Conservation (phyloP, 768 basidiomycete species). For the Pisolithus microcarpus region DNA sequence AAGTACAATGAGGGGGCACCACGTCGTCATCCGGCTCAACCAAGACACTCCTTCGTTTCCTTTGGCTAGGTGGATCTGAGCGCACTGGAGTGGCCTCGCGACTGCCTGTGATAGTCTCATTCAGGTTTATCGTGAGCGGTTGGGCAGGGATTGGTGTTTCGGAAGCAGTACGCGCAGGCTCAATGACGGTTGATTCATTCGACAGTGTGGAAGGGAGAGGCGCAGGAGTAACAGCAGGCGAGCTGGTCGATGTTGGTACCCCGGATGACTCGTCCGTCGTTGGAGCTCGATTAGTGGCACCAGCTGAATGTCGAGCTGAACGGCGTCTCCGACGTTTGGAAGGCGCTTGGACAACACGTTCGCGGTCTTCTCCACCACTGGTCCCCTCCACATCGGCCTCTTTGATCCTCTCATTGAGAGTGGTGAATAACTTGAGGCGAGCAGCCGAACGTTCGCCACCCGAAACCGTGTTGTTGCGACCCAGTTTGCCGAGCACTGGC, state of each 20-base stretch:
- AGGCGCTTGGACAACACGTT: constrained; percentile 33
- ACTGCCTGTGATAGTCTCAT: constrained; percentile 25
- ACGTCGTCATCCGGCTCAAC: constrained; percentile 67
- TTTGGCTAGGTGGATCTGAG: constrained; percentile 30
- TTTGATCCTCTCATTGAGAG: constrained; percentile 50
- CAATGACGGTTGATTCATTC: constrained; percentile 18
- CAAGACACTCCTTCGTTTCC: constrained; percentile 54
- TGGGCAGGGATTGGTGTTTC: constrained; percentile 25
- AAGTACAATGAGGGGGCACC: constrained; percentile 30
- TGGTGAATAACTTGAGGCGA: constrained; percentile 57
- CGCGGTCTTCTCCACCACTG: constrained; percentile 52
- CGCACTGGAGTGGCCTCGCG: constrained; percentile 29
- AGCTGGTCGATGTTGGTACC: constrained; percentile 42
- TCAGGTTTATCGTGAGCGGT: constrained; percentile 20
- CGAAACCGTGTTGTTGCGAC: constrained; percentile 74
- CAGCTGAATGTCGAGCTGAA: constrained; percentile 35
- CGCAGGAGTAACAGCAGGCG: constrained; percentile 50
- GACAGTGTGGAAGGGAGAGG: constrained; percentile 36
- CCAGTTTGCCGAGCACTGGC: constrained; percentile 40
- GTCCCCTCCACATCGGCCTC: constrained; percentile 59
- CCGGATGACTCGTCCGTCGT: constrained; percentile 42
- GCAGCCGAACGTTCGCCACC: constrained; percentile 75
- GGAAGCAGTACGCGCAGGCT: constrained; percentile 21
- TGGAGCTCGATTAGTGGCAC: constrained; percentile 32
- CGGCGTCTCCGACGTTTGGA: constrained; percentile 52